Evolutionary conservation across 73 alveolate species (phyloP), one percentile per base, ranked within the genome.

Genomic region (Paramecium biaurelia): DNA sequence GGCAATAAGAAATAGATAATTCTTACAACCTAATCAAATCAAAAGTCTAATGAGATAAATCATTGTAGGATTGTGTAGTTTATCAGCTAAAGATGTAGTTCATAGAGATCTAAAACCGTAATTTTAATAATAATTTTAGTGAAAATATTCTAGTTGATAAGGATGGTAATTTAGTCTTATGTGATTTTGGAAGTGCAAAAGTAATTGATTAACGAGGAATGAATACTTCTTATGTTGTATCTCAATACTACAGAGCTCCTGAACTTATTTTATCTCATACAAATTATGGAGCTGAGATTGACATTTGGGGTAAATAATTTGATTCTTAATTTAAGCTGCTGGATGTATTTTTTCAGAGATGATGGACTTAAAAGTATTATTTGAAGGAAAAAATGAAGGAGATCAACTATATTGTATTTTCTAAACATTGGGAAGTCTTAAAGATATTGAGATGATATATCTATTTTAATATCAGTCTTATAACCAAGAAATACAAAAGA

Each of bases 281-380:
- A 9, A 93, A 92, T 49, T 97, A 96, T 82, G 90, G 92, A 42
- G 74, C 79, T 21, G 76, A 94, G 37, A 96, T 97, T 59, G 99
- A 97, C 92, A 97, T 97, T 49, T 97, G 98, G 98, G 84, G 84
- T 63, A 63, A 26, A 4, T 6, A 45, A 45, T 3, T 0, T 1
- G 8, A 30, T 24, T 23, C 2, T 63, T 32, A 63, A 63, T 30
- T 63, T 32, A 9, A 63, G 94, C 98, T n/a, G 93, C 94, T 7
- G 99, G 99, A 20, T 97, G 99, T 79, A 96, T 97, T 63, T 76
- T 97, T 23, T 94, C 93, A 57, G 99, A 97, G 92, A 76, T 97
- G 59, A 79, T 93, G 84, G 93, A 96, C 42, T 94, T 93, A 18
- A 42, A 79, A 34, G 74, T 79, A 5, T 47, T 79, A 18, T 79